These are phyloP conservation scores for Russula abietina DNA, from an alignment of 768 basidiomycete genomes.

Conservation along the genomic window DNA sequence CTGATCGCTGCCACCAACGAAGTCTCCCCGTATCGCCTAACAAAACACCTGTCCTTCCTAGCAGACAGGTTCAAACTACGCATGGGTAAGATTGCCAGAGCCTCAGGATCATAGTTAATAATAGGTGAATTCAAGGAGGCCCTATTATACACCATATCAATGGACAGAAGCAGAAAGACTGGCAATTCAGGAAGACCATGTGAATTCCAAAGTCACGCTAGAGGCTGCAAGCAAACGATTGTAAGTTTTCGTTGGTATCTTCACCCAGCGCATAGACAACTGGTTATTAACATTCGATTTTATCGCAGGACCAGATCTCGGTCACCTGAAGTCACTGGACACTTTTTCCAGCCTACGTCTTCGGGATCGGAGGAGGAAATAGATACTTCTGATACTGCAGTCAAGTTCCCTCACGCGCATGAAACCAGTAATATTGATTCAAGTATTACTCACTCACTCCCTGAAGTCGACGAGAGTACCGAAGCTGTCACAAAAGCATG, in stretches of 20 bases:
- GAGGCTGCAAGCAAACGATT: constrained; percentile 3
- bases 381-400: constrained; percentile 9
- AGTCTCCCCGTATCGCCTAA: neutral
- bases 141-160: neutral
- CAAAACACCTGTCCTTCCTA: constrained; percentile 1
- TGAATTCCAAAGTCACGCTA: constrained; percentile 9
- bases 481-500: constrained; percentile 7
- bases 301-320: neutral
- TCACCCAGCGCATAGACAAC: neutral
- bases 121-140: neutral
- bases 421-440: constrained; percentile 3
- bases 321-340: neutral
- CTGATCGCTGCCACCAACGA: neutral
- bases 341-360: constrained; percentile 12
- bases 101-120: neutral
- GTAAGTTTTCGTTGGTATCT: neutral
- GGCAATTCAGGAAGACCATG: constrained; percentile 10
- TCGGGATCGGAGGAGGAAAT: constrained; percentile 7
- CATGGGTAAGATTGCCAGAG: neutral
- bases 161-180: constrained; percentile 9
- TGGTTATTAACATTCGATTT: neutral
- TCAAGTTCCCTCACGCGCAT: constrained; percentile 3
- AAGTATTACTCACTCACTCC: neutral
- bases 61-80: neutral
- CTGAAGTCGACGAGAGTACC: neutral